These are phyloP conservation scores for Coemansia sp. DNA, from an alignment of 192 early-diverging fungal species.

Conservation along the genomic window DNA sequence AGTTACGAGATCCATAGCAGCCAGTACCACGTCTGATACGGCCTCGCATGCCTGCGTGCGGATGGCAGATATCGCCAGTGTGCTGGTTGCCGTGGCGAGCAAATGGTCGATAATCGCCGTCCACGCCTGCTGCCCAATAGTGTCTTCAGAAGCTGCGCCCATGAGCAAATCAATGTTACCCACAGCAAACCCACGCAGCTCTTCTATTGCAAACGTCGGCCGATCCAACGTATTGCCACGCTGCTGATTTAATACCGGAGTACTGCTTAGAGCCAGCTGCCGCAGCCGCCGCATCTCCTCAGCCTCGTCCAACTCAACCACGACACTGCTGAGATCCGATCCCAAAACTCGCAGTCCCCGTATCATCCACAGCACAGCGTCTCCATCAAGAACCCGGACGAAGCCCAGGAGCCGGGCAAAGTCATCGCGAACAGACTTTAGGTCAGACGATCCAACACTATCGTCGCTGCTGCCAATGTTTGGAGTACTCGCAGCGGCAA, in stretches of 20 bases:
- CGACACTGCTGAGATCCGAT: conserved; percentile 29
- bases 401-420: conserved; percentile 19
- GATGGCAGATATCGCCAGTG: conserved; percentile 60
- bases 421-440: conserved; percentile 17
- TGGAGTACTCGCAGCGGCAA: not conserved
- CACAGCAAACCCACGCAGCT: conserved; percentile 39
- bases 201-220: conserved; percentile 41
- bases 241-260: conserved; percentile 26
- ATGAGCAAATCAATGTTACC: conserved; percentile 38
- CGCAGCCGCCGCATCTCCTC: conserved; percentile 26
- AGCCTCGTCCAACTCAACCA: not conserved
- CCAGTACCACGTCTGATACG: conserved; percentile 74
- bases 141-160: not conserved
- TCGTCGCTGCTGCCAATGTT: not conserved
- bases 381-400: conserved; percentile 10
- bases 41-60: conserved; percentile 78
- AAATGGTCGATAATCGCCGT: conserved; percentile 67
- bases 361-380: conserved; percentile 27
- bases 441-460: not conserved
- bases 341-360: conserved; percentile 44
- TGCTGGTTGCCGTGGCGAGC: conserved; percentile 72
- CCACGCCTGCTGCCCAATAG: conserved; percentile 20
- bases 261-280: not conserved
- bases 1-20: conserved; percentile 69
- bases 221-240: conserved; percentile 51